Percentiles rank a stretch among this genome's conserved stretches.
These are phyloP conservation scores for Mycena belliarum DNA, from an alignment of 768 basidiomycete genomes.

Conservation along the genomic window DNA sequence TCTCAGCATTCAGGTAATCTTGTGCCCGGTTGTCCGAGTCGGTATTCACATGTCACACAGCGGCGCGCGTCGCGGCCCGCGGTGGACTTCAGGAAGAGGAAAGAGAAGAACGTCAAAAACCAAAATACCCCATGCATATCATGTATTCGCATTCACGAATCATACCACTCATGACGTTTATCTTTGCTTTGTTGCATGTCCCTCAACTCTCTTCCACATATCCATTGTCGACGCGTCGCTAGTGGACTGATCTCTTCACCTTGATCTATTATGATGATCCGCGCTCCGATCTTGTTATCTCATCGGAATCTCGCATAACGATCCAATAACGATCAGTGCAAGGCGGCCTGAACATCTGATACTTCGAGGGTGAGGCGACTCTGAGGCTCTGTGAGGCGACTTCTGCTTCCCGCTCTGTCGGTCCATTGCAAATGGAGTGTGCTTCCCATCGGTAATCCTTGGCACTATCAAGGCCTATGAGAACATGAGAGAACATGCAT, in stretches of 20 bases:
- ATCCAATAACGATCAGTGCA: too few species aligned
- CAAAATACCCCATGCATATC: neutral
- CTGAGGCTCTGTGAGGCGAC: too few species aligned
- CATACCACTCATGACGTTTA: neutral
- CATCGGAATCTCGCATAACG: neutral
- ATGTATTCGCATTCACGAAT: neutral
- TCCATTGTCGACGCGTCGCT: neutral
- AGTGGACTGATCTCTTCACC: too few species aligned
- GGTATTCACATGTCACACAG: constrained; percentile 15
- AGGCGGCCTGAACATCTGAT: neutral
- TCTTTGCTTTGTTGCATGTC: neutral
- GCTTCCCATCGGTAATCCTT: too few species aligned
- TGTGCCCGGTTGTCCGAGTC: neutral
- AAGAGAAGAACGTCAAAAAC: neutral
- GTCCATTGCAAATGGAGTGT: neutral
- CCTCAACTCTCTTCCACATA: too few species aligned
- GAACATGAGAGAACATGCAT: too few species aligned
- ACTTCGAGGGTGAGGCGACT: too few species aligned
- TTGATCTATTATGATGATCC: neutral
- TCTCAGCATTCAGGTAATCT: constrained; percentile 6
- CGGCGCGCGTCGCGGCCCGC: too few species aligned
- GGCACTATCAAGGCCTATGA: too few species aligned
- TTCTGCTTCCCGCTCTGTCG: neutral
- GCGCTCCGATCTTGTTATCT: neutral
- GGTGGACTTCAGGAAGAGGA: too few species aligned